phyloP scores from a whole-genome alignment of 139 green algal genomes.

The Limnomonas spitsbergensis region DNA sequence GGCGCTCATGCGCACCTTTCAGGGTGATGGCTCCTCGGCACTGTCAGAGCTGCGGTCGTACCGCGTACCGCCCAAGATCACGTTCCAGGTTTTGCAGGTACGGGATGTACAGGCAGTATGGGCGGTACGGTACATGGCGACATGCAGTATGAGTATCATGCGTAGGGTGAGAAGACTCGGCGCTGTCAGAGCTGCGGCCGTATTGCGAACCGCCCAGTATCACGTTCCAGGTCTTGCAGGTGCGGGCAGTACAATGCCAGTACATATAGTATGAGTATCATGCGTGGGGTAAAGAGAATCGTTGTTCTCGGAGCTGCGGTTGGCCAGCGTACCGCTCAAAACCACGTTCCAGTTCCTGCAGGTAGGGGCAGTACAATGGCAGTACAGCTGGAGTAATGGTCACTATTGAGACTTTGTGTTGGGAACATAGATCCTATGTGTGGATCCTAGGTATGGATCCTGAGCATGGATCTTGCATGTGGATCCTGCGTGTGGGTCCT shows the following conservation, averaged over 20 bases:
- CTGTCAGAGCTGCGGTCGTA: slow-evolving; percentile 37
- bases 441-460: too few relatives aligned
- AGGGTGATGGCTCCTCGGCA: slow-evolving; percentile 27
- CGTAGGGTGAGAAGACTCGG: too few relatives aligned
- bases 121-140: too few relatives aligned
- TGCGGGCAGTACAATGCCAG: neutral
- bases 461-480: too few relatives aligned
- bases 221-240: slow-evolving; percentile 38
- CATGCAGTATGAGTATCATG: too few relatives aligned
- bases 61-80: slow-evolving; percentile 39
- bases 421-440: too few relatives aligned
- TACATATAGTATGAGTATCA: too few relatives aligned
- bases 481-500: too few relatives aligned
- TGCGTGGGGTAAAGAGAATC: too few relatives aligned
- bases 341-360: slow-evolving; percentile 33
- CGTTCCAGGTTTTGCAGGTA: slow-evolving; percentile 36
- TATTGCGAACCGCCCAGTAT: slow-evolving; percentile 41
- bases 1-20: slow-evolving; percentile 28
- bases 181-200: slow-evolving; percentile 31
- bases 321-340: slow-evolving; percentile 35
- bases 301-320: slow-evolving; percentile 31
- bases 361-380: too few relatives aligned
- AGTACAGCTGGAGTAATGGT: too few relatives aligned
- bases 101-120: neutral
- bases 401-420: too few relatives aligned